Evolutionary conservation across 805 yeast species (phyloP).

Genomic region (Saccharomycopsis capsularis): DNA sequence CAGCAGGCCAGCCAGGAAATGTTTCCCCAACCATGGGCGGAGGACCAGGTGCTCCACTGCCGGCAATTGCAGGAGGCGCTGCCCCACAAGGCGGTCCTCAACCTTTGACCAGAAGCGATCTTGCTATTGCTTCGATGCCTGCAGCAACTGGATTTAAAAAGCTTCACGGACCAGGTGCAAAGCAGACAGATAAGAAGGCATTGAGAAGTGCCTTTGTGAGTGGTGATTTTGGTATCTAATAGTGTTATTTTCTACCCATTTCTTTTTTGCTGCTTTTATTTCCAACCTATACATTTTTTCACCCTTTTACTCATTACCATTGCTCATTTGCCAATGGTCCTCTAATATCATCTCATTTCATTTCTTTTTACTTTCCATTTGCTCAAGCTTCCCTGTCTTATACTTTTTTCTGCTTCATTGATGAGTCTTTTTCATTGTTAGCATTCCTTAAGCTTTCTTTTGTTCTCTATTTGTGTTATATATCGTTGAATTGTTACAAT

Average conservation of each 20-base stretch:
- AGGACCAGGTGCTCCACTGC: conserved; percentile 13
- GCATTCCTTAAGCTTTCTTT: too few relatives aligned
- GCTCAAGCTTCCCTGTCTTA: too few relatives aligned
- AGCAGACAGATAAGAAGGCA: conserved; percentile 44
- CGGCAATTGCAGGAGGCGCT: conserved; percentile 14
- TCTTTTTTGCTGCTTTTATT: not conserved
- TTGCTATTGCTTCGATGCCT: conserved; percentile 39
- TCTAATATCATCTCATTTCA: too few relatives aligned
- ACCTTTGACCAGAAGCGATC: conserved; percentile 34
- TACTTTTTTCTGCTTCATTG: too few relatives aligned
- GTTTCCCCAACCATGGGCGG: conserved; percentile 7
- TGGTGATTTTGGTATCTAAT: conserved; percentile 60
- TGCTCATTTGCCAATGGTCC: not conserved
- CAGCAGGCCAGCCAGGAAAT: conserved; percentile 7
- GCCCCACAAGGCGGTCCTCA: conserved; percentile 10
- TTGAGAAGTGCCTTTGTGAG: conserved; percentile 58
- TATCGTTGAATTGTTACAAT: too few relatives aligned
- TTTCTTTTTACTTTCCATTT: too few relatives aligned
- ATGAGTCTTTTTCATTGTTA: too few relatives aligned
- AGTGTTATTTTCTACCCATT: not conserved
- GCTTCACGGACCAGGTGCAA: conserved; percentile 36
- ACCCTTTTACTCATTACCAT: not conserved
- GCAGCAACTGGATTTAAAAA: conserved; percentile 35
- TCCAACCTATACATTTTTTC: not conserved
- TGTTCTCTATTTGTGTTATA: too few relatives aligned